Base-by-base conservation (phyloP, 176 grass and related monocot genomes). In the Oropetium thomaeum region DNA sequence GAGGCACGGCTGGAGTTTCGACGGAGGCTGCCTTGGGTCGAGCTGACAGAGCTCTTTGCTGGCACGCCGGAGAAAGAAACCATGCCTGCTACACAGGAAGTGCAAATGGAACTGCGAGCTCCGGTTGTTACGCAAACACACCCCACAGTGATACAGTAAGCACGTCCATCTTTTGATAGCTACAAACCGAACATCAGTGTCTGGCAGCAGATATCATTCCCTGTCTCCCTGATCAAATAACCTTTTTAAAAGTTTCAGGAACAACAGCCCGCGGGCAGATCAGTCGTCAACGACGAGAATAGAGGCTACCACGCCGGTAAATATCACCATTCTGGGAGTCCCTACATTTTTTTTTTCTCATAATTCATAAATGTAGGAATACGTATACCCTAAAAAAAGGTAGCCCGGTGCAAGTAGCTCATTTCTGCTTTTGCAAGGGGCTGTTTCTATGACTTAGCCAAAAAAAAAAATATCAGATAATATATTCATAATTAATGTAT, bases 21-120 rank as follows among this genome's bases (percentile, higher is more conserved):
- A 8, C 60, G 80, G n/a, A 79, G 75, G 62, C 62, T 88, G 22
- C 62, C 80, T 2, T 88, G 75, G 80, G 80, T 88, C 17, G 34
- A 74, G 5, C 39, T 87, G 11, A 58, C 2, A 0, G 72, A 70
- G 49, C 44, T 75, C 7, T 4, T 25, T 5, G 10, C 19, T 5
- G 10, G 28, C 54, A 2, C 2, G 34, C 31, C 41, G 23, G 31
- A 80, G 31, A 74, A 3, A 4, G 22, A 12, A 29, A 62, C 12
- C 2, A 74, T 53, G 53, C 3, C 58, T 14, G 27, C 20, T 28
- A 19, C 69, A 3, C 25, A 77, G 51, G 30, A 45, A 13, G 12
- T 62, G 27, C 54, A 70, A 17, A 59, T 78, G 8, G 41, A 79
- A 54, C 45, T 88, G 6, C 69, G 45, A 49, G 1, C 13, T 71